These are phyloP conservation scores for Suillus subluteus DNA, from an alignment of 768 basidiomycete species.

Conservation along the genomic window DNA sequence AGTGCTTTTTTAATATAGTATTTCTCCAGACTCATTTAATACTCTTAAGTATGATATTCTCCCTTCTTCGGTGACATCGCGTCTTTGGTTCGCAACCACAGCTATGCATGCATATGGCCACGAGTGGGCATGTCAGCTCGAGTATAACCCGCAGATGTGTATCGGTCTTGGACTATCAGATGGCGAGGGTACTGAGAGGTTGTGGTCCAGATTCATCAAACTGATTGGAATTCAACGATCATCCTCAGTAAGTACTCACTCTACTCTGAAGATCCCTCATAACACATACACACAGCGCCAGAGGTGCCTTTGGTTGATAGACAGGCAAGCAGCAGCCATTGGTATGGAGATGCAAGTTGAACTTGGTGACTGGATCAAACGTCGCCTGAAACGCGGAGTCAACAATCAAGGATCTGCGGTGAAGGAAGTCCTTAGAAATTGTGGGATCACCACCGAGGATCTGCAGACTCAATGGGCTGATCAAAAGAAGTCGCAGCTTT, in stretches of 20 bases:
- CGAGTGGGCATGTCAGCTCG: constrained; percentile 33
- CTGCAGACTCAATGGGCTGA: neutral
- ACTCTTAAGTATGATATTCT: neutral
- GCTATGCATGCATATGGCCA: constrained; percentile 46
- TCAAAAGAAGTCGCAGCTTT: neutral
- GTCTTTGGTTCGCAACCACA: constrained; percentile 35
- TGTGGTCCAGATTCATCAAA: constrained; percentile 39
- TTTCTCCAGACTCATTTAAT: neutral
- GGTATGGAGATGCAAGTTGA: constrained; percentile 27
- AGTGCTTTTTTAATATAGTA: neutral
- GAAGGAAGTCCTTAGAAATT: neutral
- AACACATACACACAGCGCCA: constrained; percentile 18
- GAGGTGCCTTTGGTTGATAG: constrained; percentile 36
- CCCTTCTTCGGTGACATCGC: constrained; percentile 11
- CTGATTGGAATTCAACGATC: constrained; percentile 38
- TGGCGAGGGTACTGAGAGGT: constrained; percentile 18
- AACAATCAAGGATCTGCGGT: constrained; percentile 5
- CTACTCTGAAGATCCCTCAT: neutral
- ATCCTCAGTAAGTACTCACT: constrained; percentile 33
- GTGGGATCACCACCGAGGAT: neutral
- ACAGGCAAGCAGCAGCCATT: constrained; percentile 33
- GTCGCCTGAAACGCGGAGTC: constrained; percentile 22
- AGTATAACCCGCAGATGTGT: neutral
- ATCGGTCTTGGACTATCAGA: constrained; percentile 13
- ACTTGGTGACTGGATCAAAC: constrained; percentile 36